A percentile compares a stretch with the other conserved stretches of the same genome.
Conservation (phyloP, 2,329 filamentous ascomycete genomes). For the Diaporthe citriasiana region DNA sequence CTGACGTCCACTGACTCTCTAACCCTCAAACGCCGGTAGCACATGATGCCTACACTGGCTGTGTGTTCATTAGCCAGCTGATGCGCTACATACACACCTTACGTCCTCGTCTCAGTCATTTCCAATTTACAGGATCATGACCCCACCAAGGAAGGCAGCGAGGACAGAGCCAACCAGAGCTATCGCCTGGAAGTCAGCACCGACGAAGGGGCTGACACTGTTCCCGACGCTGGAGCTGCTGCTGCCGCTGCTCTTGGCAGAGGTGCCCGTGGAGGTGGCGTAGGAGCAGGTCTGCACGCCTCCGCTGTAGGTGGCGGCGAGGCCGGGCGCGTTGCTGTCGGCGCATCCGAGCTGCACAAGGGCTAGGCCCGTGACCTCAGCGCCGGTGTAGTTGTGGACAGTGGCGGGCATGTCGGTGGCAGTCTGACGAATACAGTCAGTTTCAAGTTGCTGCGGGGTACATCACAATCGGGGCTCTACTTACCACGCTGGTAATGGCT, state of each 20-base stretch:
- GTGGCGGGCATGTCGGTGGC: conserved; percentile 42
- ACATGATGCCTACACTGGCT: not conserved
- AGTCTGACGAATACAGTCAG: conserved; percentile 19
- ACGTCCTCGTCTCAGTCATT: not conserved
- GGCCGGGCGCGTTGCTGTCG: conserved; percentile 42
- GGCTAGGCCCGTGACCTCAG: conserved; percentile 39
- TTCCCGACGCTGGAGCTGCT: conserved; percentile 21
- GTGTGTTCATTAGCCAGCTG: not conserved
- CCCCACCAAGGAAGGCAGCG: conserved; percentile 40
- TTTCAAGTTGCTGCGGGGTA: not conserved
- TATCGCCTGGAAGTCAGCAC: conserved; percentile 38
- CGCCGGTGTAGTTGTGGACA: conserved; percentile 42
- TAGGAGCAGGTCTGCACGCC: conserved; percentile 42
- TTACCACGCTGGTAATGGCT: conserved; percentile 61
- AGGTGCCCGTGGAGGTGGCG: conserved; percentile 41
- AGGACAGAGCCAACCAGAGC: conserved; percentile 39
- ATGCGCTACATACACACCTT: conserved; percentile 15
- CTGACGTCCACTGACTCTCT: conserved; percentile 2
- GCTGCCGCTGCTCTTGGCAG: conserved; percentile 38
- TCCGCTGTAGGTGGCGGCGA: conserved; percentile 42
- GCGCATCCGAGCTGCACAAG: conserved; percentile 38
- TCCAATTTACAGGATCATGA: conserved; percentile 35
- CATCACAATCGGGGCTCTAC: not conserved
- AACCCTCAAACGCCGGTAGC: conserved; percentile 34
- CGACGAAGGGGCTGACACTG: conserved; percentile 30